Evolutionary conservation across 805 yeast species (phyloP).

Genomic region (Yarrowia sp.): DNA sequence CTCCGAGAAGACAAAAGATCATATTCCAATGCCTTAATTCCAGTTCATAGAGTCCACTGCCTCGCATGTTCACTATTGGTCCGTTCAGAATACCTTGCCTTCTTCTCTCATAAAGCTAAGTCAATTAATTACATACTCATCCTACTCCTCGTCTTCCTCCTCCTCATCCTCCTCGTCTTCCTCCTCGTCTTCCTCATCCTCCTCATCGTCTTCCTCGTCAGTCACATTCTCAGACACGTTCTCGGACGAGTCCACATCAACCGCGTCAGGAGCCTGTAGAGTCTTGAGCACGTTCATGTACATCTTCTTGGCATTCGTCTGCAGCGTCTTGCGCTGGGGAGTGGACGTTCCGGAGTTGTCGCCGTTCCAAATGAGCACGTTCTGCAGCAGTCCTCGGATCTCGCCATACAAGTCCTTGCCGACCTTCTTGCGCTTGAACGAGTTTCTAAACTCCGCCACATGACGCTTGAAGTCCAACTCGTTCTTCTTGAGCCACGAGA

Average conservation of each 20-base stretch:
- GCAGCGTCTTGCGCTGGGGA: conserved; percentile 39
- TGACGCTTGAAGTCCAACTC: conserved; percentile 94
- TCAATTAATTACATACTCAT: conserved; percentile 8
- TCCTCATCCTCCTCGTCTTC: neutral
- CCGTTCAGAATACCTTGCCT: too few species aligned
- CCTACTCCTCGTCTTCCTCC: neutral
- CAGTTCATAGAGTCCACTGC: too few species aligned
- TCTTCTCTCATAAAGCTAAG: neutral
- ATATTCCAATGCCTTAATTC: too few species aligned
- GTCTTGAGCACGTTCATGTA: conserved; percentile 29
- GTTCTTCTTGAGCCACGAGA: conserved; percentile 96
- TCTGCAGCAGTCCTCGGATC: conserved; percentile 53
- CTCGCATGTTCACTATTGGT: too few species aligned
- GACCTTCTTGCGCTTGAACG: conserved; percentile 75
- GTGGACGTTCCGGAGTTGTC: conserved; percentile 11
- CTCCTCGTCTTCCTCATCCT: conserved; percentile 12
- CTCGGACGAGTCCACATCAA: conserved; percentile 37
- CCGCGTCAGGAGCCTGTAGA: conserved; percentile 42
- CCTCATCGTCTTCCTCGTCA: conserved; percentile 16
- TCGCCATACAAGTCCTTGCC: conserved; percentile 82
- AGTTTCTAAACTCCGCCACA: conserved; percentile 82
- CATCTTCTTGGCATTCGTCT: conserved; percentile 22
- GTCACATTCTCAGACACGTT: conserved; percentile 13
- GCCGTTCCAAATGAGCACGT: conserved; percentile 39
- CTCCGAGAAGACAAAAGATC: too few species aligned